Evolutionary conservation across 2,329 filamentous ascomycete genomes (phyloP), one percentile per base, ranked within the genome.

Genomic region (Cladophialophora carrionii): DNA sequence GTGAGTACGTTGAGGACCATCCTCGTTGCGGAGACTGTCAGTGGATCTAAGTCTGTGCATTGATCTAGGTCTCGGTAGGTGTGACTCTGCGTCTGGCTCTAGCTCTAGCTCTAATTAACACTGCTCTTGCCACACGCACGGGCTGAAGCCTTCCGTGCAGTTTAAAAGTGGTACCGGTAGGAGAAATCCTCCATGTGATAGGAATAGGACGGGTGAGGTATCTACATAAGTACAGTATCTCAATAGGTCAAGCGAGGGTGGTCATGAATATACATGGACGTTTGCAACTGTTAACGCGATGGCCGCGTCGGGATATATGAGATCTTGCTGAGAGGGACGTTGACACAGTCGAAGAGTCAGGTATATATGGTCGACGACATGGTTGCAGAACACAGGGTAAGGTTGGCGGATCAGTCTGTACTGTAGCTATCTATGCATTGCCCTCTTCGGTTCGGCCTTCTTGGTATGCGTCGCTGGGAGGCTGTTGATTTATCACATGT

Each of bases 1-100:
- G 37, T 14, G 17, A 43, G 37, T 20, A 54, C 52, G 7, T 54
- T 54, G 52, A 54, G 29, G 4, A 54, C 29, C n/a, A 26, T 54
- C n/a, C 17, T 31, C 22, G 9, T 26, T 8, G 20, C 1, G 26
- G 26, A 6, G n/a, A n/a, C n/a, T 29, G 26, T 29, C 26, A 3
- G 26, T 29, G 26, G n/a, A n/a, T 29, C 48, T 24, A 20, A 52
- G 17, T 17, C 37, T 20, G 37, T 29, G 26, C 26, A 29, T 29
- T 29, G 26, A 29, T 29, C 26, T 6, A 6, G 26, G 26, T 29
- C 26, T 29, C 26, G 26, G 3, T 29, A 3, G 26, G 3, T 6
- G 26, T 29, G 26, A 29, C 3, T 29, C 4, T 43, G 17, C 3
- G 17, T 2, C 37, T 41, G 6, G 37, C 4, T 17, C 3, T 41